These are phyloP conservation scores for Calonectria honghensis DNA, from an alignment of 2,329 filamentous ascomycete genomes.

Conservation along the genomic window DNA sequence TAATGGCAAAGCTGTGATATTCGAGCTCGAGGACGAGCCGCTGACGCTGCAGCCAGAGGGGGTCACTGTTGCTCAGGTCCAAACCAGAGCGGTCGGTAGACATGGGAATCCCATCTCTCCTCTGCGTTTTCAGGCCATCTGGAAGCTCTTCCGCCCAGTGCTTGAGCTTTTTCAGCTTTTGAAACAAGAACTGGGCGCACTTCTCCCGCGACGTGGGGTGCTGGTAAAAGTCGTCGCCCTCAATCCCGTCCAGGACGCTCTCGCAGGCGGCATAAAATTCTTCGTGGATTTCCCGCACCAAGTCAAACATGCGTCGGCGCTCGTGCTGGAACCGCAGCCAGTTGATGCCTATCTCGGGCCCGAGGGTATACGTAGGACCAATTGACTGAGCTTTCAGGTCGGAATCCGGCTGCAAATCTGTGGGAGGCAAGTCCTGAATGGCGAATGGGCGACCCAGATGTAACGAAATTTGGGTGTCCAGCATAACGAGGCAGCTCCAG, in stretches of 20 bases:
- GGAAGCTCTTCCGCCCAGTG: slow-evolving; percentile 59
- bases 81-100: slow-evolving; percentile 61
- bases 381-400: slow-evolving; percentile 39
- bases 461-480: slow-evolving; percentile 48
- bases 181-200: slow-evolving; percentile 53
- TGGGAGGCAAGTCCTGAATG: background rate
- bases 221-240: slow-evolving; percentile 49
- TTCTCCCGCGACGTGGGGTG: slow-evolving; percentile 52
- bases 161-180: slow-evolving; percentile 57
- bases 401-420: slow-evolving; percentile 32
- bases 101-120: slow-evolving; percentile 59
- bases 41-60: slow-evolving; percentile 64
- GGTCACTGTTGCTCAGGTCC: slow-evolving; percentile 59
- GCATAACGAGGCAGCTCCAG: slow-evolving; percentile 48
- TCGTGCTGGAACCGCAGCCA: slow-evolving; percentile 52
- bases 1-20: slow-evolving; percentile 63
- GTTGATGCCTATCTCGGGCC: slow-evolving; percentile 38
- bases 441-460: slow-evolving; percentile 48
- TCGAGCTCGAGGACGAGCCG: slow-evolving; percentile 65
- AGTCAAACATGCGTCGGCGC: slow-evolving; percentile 42
- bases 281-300: slow-evolving; percentile 45
- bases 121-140: slow-evolving; percentile 59
- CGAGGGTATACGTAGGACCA: slow-evolving; percentile 47
- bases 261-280: slow-evolving; percentile 46
- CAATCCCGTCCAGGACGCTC: slow-evolving; percentile 40